Percentiles rank a stretch among this genome's conserved stretches.
phyloP scores from a whole-genome alignment of 495 filamentous ascomycete species.

The Poronia punctata region DNA sequence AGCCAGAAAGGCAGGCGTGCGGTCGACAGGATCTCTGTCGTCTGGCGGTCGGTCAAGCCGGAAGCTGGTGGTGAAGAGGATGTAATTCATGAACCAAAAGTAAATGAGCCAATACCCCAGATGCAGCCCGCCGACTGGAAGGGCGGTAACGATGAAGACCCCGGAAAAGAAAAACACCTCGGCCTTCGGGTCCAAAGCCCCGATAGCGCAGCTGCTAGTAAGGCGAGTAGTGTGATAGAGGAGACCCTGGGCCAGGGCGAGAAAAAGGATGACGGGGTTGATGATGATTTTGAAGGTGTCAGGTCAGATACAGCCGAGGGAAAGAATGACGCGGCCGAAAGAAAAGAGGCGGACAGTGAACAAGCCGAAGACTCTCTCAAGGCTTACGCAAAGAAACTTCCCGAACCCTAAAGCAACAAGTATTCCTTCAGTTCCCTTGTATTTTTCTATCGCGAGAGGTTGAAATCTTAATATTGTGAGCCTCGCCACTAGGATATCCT shows the following conservation, averaged over 20 bases:
- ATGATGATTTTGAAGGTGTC: slow-evolving; percentile 5
- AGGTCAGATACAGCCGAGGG: slow-evolving; percentile 2
- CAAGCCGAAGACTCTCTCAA: slow-evolving; percentile 5
- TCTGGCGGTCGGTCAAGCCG: slow-evolving; percentile 53
- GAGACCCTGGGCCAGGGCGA: slow-evolving; percentile 12
- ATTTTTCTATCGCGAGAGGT: too few relatives aligned
- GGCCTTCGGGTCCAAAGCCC: slow-evolving; percentile 57
- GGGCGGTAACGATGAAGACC: slow-evolving; percentile 38
- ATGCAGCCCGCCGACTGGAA: slow-evolving; percentile 66
- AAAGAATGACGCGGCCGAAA: background rate
- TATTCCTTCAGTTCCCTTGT: too few relatives aligned
- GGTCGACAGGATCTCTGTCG: slow-evolving; percentile 77
- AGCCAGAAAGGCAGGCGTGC: slow-evolving; percentile 71
- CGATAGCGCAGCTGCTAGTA: slow-evolving; percentile 56
- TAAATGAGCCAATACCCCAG: slow-evolving; percentile 60
- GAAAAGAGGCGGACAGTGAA: background rate
- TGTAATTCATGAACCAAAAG: slow-evolving; percentile 46
- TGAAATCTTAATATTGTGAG: too few relatives aligned
- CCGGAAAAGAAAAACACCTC: slow-evolving; percentile 50
- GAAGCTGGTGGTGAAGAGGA: slow-evolving; percentile 23
- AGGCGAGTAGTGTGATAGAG: slow-evolving; percentile 45
- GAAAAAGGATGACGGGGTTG: slow-evolving; percentile 7
- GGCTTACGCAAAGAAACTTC: slow-evolving; percentile 19
- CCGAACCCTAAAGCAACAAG: slow-evolving; percentile 16
- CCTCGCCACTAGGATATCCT: too few relatives aligned